Evolutionary conservation across 148 eudicot species (phyloP), one percentile per base, ranked within the genome.

Genomic region (Rhododendron simsii): DNA sequence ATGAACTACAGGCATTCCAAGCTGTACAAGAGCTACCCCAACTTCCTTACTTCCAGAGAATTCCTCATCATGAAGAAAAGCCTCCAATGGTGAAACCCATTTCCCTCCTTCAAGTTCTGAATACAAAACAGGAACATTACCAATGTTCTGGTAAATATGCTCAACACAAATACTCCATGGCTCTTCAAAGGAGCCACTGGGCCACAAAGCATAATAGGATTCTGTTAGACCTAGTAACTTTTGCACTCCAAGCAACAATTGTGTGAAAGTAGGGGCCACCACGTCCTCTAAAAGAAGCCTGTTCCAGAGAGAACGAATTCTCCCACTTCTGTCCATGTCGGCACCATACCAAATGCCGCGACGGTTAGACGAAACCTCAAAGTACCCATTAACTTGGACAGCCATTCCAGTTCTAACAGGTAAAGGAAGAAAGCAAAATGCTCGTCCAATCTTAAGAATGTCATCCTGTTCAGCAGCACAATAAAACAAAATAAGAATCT

Each of bases 341-440:
- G 89, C 98, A 28, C 99, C 99, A 88, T 95, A 97, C 99, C 99
- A 97, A 90, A 97, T 97, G 76, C 99, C 98, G 81, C 99, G 99
- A 73, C 99, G 99, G 81, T 97, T 97, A 80, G 99, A 97, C 81
- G 99, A 97, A 75, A 97, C 98, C 91, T 97, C 99, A 90, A 97
- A 97, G 90, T 93, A 93, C 78, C 98, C 99, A 91, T 97, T 97
- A 86, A 97, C 90, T 86, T 97, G 99, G 84, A 95, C 96, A 48
- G 90, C 53, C 89, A 97, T 84, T 86, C 99, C 99, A 63, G 99
- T 97, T 91, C 89, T 94, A 76, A 97, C 98, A 80, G 99, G 99
- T 91, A 97, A 89, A 77, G 99, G 99, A 89, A 97, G 98, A 89
- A 95, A 97, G 92, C 99, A 97, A 90, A 97, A 97, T 88, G 98